Conservation (phyloP, 73 alveolate species). For the Tetrahymena borealis region DNA sequence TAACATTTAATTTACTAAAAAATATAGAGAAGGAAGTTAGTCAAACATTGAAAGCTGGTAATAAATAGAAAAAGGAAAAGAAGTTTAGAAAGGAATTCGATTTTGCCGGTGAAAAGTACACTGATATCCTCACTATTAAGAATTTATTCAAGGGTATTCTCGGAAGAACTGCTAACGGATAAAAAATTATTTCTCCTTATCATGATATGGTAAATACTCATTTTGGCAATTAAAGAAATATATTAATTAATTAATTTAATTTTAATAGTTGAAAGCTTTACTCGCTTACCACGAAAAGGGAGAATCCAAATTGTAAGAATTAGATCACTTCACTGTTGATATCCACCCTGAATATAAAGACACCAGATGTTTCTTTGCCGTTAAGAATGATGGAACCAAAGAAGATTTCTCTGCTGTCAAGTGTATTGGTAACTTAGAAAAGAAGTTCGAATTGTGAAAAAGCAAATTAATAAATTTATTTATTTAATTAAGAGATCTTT, state of each 20-base stretch:
- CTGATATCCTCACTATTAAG: slow-evolving; percentile 58
- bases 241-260: too few species aligned
- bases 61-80: slow-evolving; percentile 32
- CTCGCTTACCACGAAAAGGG: slow-evolving; percentile 55
- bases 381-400: slow-evolving; percentile 65
- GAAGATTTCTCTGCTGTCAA: slow-evolving; percentile 75
- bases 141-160: slow-evolving; percentile 44
- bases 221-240: too few species aligned
- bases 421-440: slow-evolving; percentile 48
- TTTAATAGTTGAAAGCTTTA: slow-evolving; percentile 7
- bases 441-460: neutral
- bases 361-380: slow-evolving; percentile 83
- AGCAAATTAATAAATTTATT: neutral
- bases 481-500: neutral
- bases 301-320: slow-evolving; percentile 56
- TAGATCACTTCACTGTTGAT: slow-evolving; percentile 69
- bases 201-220: slow-evolving; percentile 71
- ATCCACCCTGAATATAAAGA: slow-evolving; percentile 70
- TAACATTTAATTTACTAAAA: neutral
- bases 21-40: slow-evolving; percentile 33
- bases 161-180: slow-evolving; percentile 53
- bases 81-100: slow-evolving; percentile 47
- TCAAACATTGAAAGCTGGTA: slow-evolving; percentile 46
- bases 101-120: slow-evolving; percentile 48
- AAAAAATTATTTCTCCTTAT: slow-evolving; percentile 63